These are phyloP conservation scores for Colletotrichum acutatum DNA, from an alignment of 2,329 filamentous ascomycete genomes.

Conservation along the genomic window DNA sequence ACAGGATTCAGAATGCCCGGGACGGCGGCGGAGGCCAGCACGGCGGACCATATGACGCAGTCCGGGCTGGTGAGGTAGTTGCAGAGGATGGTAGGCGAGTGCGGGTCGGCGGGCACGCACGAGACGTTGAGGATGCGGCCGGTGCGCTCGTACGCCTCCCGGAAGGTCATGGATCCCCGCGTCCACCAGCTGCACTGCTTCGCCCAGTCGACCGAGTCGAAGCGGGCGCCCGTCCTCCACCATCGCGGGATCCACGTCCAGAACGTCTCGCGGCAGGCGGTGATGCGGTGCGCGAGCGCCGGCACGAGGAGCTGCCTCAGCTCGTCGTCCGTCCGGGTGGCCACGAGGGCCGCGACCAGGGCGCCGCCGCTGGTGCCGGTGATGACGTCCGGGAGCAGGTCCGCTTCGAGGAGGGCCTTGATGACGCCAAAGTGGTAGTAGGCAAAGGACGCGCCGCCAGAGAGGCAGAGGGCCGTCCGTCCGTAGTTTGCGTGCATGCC, in stretches of 20 bases:
- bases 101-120: conserved; percentile 94
- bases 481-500: conserved; percentile 91
- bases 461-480: conserved; percentile 90
- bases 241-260: conserved; percentile 83
- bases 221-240: conserved; percentile 93
- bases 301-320: conserved; percentile 87
- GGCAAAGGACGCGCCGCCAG: conserved; percentile 92
- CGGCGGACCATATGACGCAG: conserved; percentile 98
- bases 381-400: conserved; percentile 90
- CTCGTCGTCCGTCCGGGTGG: conserved; percentile 92
- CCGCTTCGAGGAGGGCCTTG: conserved; percentile 87
- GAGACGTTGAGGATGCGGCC: conserved; percentile 95
- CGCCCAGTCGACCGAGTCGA: conserved; percentile 95
- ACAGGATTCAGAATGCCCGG: conserved; percentile 96
- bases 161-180: conserved; percentile 90
- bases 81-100: conserved; percentile 89
- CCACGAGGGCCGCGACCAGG: conserved; percentile 85
- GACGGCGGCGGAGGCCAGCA: conserved; percentile 93
- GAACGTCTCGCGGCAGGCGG: conserved; percentile 83
- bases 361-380: conserved; percentile 96
- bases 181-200: conserved; percentile 89
- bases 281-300: conserved; percentile 85
- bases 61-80: conserved; percentile 97
- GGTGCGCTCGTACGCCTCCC: conserved; percentile 92
- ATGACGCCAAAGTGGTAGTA: conserved; percentile 97